A percentile compares a stretch with the other conserved stretches of the same genome.
These are phyloP conservation scores for Serendipita sp. DNA, from an alignment of 768 basidiomycete species.

Conservation along the genomic window DNA sequence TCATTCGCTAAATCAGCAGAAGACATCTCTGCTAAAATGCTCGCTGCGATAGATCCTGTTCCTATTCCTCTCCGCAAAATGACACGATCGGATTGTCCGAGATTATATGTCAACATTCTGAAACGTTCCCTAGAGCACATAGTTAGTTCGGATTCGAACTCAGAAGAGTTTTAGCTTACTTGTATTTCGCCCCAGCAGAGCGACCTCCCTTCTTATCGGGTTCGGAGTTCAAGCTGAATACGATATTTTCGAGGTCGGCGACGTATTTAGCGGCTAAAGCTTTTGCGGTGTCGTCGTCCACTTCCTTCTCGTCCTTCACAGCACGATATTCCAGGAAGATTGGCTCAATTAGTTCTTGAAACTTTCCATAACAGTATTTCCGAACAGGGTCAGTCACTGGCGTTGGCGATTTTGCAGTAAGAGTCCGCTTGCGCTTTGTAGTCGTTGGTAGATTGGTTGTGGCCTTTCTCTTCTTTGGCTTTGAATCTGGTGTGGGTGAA, in stretches of 20 bases:
- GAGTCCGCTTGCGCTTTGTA: constrained; percentile 29
- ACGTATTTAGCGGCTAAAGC: constrained; percentile 49
- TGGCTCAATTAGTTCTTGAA: constrained; percentile 53
- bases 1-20: constrained; percentile 82
- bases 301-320: constrained; percentile 22
- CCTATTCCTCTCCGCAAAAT: constrained; percentile 67
- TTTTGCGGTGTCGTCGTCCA: constrained; percentile 19
- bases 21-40: constrained; percentile 68
- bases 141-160: background rate
- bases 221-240: constrained; percentile 65
- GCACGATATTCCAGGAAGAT: constrained; percentile 61
- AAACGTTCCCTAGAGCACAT: constrained; percentile 56
- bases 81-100: constrained; percentile 67
- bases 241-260: constrained; percentile 53
- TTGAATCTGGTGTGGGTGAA: constrained; percentile 11
- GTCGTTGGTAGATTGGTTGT: constrained; percentile 16
- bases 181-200: constrained; percentile 63
- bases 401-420: constrained; percentile 24
- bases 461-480: constrained; percentile 24
- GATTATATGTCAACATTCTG: constrained; percentile 77
- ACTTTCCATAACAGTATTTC: constrained; percentile 65
- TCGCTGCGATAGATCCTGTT: constrained; percentile 45
- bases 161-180: constrained; percentile 31
- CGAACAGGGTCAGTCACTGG: constrained; percentile 53
- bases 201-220: constrained; percentile 51